phyloP scores from a whole-genome alignment of 202 grass and related monocot genomes.

The Panicum virgatum region DNA sequence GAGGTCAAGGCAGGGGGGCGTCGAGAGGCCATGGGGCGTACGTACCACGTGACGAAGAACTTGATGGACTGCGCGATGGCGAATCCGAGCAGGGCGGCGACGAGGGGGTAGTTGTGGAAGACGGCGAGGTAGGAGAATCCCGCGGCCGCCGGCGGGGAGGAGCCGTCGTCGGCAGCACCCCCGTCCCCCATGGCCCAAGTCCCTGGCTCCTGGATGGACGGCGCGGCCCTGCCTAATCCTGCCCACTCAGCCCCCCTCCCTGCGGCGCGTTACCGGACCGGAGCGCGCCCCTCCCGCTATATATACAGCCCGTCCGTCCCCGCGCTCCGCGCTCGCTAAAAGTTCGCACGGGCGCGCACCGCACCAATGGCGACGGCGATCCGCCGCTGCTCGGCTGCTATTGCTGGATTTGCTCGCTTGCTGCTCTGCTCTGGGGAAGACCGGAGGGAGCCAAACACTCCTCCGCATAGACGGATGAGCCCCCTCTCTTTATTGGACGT shows the following conservation, averaged over 20 bases:
- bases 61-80: conserved; percentile 84
- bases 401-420: background rate
- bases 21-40: too few species aligned
- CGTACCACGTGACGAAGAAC: conserved; percentile 80
- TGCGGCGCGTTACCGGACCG: conserved; percentile 30
- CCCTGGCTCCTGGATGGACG: conserved; percentile 32
- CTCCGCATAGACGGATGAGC: background rate
- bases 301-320: conserved; percentile 29
- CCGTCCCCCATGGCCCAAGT: conserved; percentile 52
- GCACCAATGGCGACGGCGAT: conserved; percentile 20
- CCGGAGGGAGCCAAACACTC: background rate
- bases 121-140: conserved; percentile 64
- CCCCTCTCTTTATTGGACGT: background rate
- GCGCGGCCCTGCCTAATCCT: conserved; percentile 43
- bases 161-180: conserved; percentile 47
- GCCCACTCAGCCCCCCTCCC: too few species aligned
- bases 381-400: too few species aligned
- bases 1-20: too few species aligned
- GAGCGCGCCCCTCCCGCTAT: conserved; percentile 6
- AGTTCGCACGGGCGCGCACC: background rate
- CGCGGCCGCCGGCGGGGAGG: conserved; percentile 48
- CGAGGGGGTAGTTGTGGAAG: conserved; percentile 85
- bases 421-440: background rate
- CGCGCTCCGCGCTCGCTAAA: background rate
- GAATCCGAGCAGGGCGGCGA: conserved; percentile 76